These are phyloP conservation scores for Aphanomyces euteiches DNA, from an alignment of 352 stramenopile species.

Conservation along the genomic window DNA sequence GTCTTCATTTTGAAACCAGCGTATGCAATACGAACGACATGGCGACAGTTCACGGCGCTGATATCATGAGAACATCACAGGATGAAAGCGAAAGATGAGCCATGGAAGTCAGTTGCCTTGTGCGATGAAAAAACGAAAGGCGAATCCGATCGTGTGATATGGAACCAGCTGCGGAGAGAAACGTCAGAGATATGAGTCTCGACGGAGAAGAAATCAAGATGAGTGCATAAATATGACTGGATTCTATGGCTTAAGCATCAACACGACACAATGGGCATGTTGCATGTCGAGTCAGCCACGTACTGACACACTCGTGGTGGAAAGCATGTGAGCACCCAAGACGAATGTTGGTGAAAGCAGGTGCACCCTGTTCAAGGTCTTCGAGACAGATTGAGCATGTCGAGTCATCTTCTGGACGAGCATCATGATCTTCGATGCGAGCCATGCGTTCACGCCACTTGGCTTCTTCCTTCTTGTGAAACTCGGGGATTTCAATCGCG, in stretches of 20 bases:
- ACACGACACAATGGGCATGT: constrained; percentile 28
- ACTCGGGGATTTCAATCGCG: constrained; percentile 13
- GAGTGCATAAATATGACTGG: neutral
- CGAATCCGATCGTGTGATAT: no score
- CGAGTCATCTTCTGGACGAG: neutral
- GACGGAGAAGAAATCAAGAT: neutral
- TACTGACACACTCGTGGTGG: constrained; percentile 14
- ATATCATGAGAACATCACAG: no score
- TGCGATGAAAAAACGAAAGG: no score
- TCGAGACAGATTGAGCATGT: constrained; percentile 25
- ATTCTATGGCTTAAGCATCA: neutral
- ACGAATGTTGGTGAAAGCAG: constrained; percentile 14
- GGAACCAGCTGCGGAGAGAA: no score
- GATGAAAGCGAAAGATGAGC: no score
- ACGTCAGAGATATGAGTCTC: no score
- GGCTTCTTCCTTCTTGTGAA: constrained; percentile 15
- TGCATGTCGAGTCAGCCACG: constrained; percentile 18
- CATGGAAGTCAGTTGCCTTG: no score
- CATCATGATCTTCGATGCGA: neutral
- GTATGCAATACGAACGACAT: no score
- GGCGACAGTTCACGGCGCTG: no score
- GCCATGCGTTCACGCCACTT: constrained; percentile 19
- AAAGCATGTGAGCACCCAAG: constrained; percentile 23
- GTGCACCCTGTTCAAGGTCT: neutral
- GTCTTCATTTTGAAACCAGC: no score